Conservation (phyloP, 768 basidiomycete genomes). For the Mycena filopes region DNA sequence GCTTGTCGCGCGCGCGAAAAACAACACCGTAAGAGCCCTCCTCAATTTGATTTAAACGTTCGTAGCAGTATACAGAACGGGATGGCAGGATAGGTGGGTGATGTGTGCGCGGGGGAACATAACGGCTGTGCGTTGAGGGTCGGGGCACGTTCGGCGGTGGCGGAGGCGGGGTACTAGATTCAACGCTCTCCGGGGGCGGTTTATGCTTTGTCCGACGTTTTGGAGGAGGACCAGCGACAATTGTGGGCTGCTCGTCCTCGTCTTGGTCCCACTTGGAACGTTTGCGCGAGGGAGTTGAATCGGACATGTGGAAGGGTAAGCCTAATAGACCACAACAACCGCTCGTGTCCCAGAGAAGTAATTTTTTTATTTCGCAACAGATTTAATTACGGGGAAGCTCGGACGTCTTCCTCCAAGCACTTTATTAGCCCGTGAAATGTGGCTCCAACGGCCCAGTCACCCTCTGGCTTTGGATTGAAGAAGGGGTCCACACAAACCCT, state of each 20-base stretch:
- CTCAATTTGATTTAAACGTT: conserved; percentile 96
- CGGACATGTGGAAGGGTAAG: conserved; percentile 36
- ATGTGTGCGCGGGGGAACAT: conserved; percentile 77
- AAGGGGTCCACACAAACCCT: conserved; percentile 79
- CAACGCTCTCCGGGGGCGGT: conserved; percentile 40
- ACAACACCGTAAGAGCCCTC: conserved; percentile 99
- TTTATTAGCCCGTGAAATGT: conserved; percentile 67
- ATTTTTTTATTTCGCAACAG: not conserved
- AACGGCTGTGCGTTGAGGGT: conserved; percentile 61
- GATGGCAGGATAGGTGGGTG: conserved; percentile 89
- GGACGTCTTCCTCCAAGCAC: conserved; percentile 69
- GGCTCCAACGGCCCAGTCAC: conserved; percentile 63
- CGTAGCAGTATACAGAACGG: conserved; percentile 94
- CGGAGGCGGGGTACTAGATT: conserved; percentile 31
- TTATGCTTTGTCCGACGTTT: conserved; percentile 69
- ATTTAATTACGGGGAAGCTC: conserved; percentile 39
- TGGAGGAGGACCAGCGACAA: conserved; percentile 50
- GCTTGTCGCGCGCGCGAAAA: conserved; percentile 94
- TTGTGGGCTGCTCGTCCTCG: conserved; percentile 47
- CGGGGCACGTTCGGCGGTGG: conserved; percentile 35
- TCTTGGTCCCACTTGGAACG: conserved; percentile 82
- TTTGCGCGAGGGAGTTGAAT: conserved; percentile 71
- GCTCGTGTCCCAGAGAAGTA: conserved; percentile 4
- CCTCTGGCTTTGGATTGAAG: conserved; percentile 42
- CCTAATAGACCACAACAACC: conserved; percentile 17